Evolutionary conservation across 352 stramenopile genomes (phyloP), one percentile per base, ranked within the genome.

Genomic region (Halophytophthora polymorphica): DNA sequence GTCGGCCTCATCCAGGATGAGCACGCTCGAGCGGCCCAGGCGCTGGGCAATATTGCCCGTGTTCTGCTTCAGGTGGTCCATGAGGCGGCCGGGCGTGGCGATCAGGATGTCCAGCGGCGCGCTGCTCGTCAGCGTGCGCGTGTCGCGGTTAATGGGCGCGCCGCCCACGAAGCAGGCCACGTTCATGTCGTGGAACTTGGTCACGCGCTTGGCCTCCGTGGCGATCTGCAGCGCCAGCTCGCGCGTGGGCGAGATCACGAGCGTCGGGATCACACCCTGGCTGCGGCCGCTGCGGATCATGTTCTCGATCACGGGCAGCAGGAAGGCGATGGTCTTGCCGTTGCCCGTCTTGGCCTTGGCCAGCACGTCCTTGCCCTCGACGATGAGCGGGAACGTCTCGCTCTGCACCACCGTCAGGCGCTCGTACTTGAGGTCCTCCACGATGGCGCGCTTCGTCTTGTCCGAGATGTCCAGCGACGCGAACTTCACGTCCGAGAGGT

Each of bases 191-290:
- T 97, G 88, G 62, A 97, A 90, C 64, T 93, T 96, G 41, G 76
- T 78, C 35, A 75, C 70, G 11, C 98, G 69, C 35, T 90, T 83
- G 41, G 86, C 73, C 67, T 98, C 90, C 31, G 83, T 77, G n/a
- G 76, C 71, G 53, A 98, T 98, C 77, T 99, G 96, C 41, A 98
- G 73, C 13, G 96, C 96, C 29, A 99, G 64, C 66, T 99, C 96
- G 29, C 96, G 77, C 45, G 96, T 99, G 7, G 96, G 96, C 21
- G 90, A 97, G 49, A 99, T 90, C 11, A 99, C 74, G 19, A 99
- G 77, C 4, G 85, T 92, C 38, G 86, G 92, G 15, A 98, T 81
- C 15, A n/a, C n/a, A n/a, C n/a, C 67, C 13, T 93, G 95, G 62
- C 97, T 86, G 18, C 60, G 38, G 71, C 84, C 19, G 70, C 56